Evolutionary conservation across 1,284 basidiomycete species (phyloP).

Genomic region (Pisolithus thermaeus): DNA sequence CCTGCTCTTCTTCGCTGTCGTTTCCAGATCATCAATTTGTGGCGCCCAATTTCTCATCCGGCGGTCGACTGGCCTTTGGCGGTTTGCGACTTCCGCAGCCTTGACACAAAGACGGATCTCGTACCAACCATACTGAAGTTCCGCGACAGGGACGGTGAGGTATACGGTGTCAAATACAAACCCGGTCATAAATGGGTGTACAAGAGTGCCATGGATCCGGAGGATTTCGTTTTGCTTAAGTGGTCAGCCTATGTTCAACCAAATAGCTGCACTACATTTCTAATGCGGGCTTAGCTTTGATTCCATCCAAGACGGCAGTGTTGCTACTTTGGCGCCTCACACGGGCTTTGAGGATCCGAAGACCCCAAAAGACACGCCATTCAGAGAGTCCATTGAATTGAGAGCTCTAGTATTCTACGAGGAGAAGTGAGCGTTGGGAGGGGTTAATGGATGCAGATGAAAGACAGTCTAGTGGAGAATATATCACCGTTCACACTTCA

Average conservation of each 20-base stretch:
- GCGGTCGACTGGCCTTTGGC: slow-evolving; percentile 46
- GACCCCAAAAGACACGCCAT: slow-evolving; percentile 23
- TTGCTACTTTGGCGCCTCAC: slow-evolving; percentile 20
- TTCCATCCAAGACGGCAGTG: slow-evolving; percentile 11
- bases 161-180: slow-evolving; percentile 31
- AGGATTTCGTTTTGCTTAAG: slow-evolving; percentile 44
- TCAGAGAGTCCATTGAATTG: slow-evolving; percentile 29
- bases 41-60: slow-evolving; percentile 45
- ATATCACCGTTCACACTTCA: too few relatives aligned
- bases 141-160: slow-evolving; percentile 28
- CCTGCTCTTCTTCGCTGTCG: slow-evolving; percentile 28
- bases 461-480: too few relatives aligned
- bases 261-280: neutral
- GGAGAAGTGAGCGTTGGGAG: neutral
- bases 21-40: slow-evolving; percentile 51
- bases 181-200: slow-evolving; percentile 43
- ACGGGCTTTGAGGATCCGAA: slow-evolving; percentile 26
- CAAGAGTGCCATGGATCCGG: slow-evolving; percentile 36
- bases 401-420: slow-evolving; percentile 27
- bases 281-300: slow-evolving; percentile 10
- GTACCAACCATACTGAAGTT: slow-evolving; percentile 32
- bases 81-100: slow-evolving; percentile 41
- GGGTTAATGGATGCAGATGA: too few relatives aligned
- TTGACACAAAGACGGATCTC: slow-evolving; percentile 34
- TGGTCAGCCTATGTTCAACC: slow-evolving; percentile 19